Evolutionary conservation across 805 yeast genomes (phyloP), one percentile per base, ranked within the genome.

Genomic region (Saturnispora kantuleensis): DNA sequence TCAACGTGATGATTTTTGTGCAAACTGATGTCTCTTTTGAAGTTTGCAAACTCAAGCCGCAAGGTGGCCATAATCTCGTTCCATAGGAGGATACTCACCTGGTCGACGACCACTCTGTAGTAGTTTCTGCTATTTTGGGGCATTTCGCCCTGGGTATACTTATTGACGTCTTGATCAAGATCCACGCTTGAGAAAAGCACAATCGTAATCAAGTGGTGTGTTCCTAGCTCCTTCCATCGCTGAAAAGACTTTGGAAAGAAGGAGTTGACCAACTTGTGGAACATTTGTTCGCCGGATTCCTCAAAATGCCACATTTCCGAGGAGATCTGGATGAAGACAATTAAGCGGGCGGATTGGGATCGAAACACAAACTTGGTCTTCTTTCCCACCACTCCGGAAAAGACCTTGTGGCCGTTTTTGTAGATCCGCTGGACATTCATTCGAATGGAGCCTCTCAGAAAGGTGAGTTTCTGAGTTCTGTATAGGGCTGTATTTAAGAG

Each of bases 231-330:
- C 50, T 87, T 74, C 97, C 97, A 93, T 47, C 81, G 73, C 53
- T 80, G 80, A 60, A 93, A 87, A 32, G 90, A 81, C 47, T 81
- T 82, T 0, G 99, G 99, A 44, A 93, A 79, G 41, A 90, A 69
- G n/a, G 94, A 84, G 59, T 90, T 89, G 38, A 93, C 87, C 53
- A 93, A 76, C 62, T 88, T 86, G 60, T 89, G 90, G 60, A 90
- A 90, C 76, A 87, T 76, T 44, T 89, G 84, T 57, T 90, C 97
- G 2, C 98, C 98, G 52, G 84, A 84, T 56, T 89, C 96, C 62
- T 93, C 97, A 62, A 93, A 93, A 60, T 88, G 87, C 94, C 97
- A 93, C 97, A 93, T 93, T 56, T 93, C 99, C 34, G 83, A 74
- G 1, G 97, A 84, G 49, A 89, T 77, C 58, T 93, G 98, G 41